Conservation (phyloP, 345 rosid species). For the Dipteronia dyeriana region DNA sequence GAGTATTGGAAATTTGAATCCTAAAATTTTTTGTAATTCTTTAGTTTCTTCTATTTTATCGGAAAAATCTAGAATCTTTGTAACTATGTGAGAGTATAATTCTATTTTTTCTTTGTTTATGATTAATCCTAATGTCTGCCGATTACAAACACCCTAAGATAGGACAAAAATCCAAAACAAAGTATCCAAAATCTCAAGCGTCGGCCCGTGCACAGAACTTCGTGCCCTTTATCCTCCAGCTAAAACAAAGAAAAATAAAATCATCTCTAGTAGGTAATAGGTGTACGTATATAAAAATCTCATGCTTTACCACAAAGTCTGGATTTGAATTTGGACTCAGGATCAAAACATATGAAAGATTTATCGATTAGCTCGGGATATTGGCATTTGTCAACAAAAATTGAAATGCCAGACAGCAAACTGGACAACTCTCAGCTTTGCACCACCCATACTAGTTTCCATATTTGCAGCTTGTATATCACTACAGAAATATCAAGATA, state of each 20-base stretch:
- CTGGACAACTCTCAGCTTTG: neutral
- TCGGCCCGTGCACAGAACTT: neutral
- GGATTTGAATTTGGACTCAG: neutral
- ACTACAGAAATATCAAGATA: neutral
- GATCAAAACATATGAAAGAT: neutral
- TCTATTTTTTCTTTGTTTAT: no score
- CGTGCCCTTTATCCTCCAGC: no score
- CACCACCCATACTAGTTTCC: neutral
- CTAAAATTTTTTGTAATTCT: no score
- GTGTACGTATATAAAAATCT: neutral
- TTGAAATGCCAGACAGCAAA: conserved; percentile 6
- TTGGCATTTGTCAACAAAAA: conserved; percentile 1
- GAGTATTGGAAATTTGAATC: no score
- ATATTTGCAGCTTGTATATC: conserved; percentile 11
- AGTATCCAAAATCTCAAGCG: neutral
- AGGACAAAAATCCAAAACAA: neutral
- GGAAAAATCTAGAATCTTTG: no score
- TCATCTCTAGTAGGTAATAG: neutral
- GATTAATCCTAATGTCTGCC: neutral
- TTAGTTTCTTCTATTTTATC: no score
- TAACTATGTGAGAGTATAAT: no score
- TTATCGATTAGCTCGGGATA: conserved; percentile 7
- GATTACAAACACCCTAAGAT: neutral
- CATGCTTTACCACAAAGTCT: neutral
- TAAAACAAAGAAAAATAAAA: neutral